A percentile compares a stretch with the other conserved stretches of the same genome.
Evolutionary conservation across 495 filamentous ascomycete genomes (phyloP).

Genomic region (Sordaria brevicollis): DNA sequence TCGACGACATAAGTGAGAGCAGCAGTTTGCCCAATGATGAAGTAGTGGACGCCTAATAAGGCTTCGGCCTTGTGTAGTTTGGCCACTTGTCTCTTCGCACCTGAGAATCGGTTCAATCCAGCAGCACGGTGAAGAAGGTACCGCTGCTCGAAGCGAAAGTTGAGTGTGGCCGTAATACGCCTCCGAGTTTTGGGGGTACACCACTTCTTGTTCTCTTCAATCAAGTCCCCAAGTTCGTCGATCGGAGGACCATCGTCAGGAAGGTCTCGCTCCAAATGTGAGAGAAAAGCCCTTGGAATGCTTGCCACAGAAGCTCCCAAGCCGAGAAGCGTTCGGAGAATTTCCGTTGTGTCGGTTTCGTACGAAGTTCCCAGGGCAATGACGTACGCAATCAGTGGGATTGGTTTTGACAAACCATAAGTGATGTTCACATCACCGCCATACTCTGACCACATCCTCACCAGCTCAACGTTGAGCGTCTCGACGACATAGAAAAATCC

Average conservation of each 20-base stretch:
- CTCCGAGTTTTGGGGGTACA: slow-evolving; percentile 1
- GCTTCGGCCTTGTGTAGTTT: slow-evolving; percentile 16
- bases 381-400: slow-evolving; percentile 37
- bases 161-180: slow-evolving; percentile 28
- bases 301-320: slow-evolving; percentile 24
- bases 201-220: slow-evolving; percentile 3
- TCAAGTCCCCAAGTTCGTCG: neutral
- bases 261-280: slow-evolving; percentile 17
- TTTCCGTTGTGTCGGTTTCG: slow-evolving; percentile 25
- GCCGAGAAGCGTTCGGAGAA: slow-evolving; percentile 26
- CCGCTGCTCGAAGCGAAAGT: slow-evolving; percentile 20
- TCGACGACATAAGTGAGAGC: slow-evolving; percentile 25
- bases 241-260: slow-evolving; percentile 3
- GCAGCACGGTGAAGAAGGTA: slow-evolving; percentile 32
- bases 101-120: slow-evolving; percentile 12
- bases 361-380: slow-evolving; percentile 21
- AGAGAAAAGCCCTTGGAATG: slow-evolving; percentile 25
- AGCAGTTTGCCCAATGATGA: slow-evolving; percentile 34
- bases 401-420: slow-evolving; percentile 6
- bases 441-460: slow-evolving; percentile 24
- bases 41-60: slow-evolving; percentile 34
- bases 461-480: slow-evolving; percentile 25
- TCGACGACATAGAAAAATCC: slow-evolving; percentile 36
- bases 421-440: slow-evolving; percentile 27
- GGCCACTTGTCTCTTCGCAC: slow-evolving; percentile 27